Conservation (phyloP, 352 stramenopile species). For the Globisporangium iwayamae region DNA sequence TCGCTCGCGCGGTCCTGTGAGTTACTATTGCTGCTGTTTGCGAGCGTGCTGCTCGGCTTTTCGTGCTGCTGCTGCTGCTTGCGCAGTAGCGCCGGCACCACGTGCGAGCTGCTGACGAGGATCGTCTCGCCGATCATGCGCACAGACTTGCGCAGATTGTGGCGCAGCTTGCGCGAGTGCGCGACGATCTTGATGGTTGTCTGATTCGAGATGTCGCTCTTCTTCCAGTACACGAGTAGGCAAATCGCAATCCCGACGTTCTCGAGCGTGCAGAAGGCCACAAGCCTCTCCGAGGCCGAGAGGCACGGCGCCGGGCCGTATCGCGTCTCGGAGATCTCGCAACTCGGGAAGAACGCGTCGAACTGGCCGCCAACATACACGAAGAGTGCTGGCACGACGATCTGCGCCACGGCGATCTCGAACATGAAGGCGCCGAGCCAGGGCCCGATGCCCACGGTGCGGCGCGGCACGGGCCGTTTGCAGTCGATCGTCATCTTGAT, state of each 20-base stretch:
- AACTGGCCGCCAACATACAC: constrained; percentile 67
- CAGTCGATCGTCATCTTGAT: constrained; percentile 70
- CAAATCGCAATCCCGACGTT: constrained; percentile 47
- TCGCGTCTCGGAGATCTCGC: constrained; percentile 27
- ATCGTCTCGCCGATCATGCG: constrained; percentile 57
- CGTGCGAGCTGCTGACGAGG: constrained; percentile 23
- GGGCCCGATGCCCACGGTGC: constrained; percentile 49
- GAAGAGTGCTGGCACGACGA: constrained; percentile 50
- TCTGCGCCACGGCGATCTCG: constrained; percentile 43
- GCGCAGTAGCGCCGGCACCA: background rate
- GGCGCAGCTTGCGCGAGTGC: constrained; percentile 45
- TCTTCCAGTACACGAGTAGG: constrained; percentile 52
- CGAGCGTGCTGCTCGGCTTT: background rate
- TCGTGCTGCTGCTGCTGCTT: constrained; percentile 3
- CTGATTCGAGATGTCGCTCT: constrained; percentile 48
- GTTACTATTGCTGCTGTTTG: background rate
- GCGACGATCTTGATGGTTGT: constrained; percentile 54
- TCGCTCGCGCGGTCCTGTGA: background rate
- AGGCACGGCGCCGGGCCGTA: constrained; percentile 39
- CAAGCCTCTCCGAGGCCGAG: constrained; percentile 22
- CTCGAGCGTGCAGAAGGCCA: constrained; percentile 42
- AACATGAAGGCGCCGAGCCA: constrained; percentile 56
- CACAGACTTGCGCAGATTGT: constrained; percentile 55
- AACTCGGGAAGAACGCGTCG: constrained; percentile 44
- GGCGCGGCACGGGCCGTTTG: constrained; percentile 45